Base-by-base conservation (phyloP, 1,284 basidiomycete genomes). In the Boletellus deceptivus region DNA sequence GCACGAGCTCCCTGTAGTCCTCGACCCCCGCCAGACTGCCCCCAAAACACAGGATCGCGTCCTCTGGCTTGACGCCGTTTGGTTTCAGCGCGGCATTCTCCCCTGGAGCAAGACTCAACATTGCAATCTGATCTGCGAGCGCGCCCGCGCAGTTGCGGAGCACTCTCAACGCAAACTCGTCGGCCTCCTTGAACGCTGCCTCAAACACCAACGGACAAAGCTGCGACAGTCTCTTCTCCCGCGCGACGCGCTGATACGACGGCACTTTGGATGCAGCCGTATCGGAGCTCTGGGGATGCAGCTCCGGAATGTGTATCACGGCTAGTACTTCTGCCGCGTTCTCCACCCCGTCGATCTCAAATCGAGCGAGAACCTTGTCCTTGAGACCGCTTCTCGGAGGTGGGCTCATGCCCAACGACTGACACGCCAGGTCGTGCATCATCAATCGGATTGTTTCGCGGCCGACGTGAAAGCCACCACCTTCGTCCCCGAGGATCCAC, bases 401-500 rank as follows among this genome's bases (percentile, higher is more conserved):
- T 24, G 57, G 69, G 10, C 47, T 60, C 25, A 68, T 70, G 10
- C 65, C 64, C n/a, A 86, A 70, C 2, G 78, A 77, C 11, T 76
- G 72, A 20, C 67, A 64, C 59, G 88, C 86, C 27, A 77, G 72
- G 48, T 80, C 78, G 14, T 71, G 61, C 43, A 91, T 72, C 44
- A 90, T 75, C 55, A 84, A 75, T 6, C 86, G 79, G 13, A 90
- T 61, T 0, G 88, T 77, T 62, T 89, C 86, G 33, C 86, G 75
- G 4, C 89, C 88, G 52, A 89, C 82, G 59, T 84, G 78, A 60
- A 79, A 90, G 7, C 88, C 87, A 22, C 86, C 83, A 7, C 89
- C 89, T 64, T 90, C 88, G 62, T 91, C 88, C 8, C 89, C 88
- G 6, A 91, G 72, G 27, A 91, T 83, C 86, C 87, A 90, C 1